phyloP scores from a whole-genome alignment of 192 early-diverging fungal genomes.

The Geranomyces michiganensis region DNA sequence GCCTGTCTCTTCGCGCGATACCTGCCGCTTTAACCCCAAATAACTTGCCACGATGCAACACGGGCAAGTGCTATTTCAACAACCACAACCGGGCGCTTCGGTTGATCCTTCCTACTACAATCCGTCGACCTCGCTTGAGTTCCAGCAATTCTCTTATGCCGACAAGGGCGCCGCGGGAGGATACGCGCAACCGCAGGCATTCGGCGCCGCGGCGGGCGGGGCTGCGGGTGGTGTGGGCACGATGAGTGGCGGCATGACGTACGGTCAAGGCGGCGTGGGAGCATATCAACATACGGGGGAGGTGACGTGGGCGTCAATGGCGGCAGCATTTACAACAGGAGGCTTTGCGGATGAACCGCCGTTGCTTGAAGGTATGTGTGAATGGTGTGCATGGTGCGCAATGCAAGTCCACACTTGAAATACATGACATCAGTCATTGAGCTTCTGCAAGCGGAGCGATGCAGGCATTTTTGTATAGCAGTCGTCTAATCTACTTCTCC shows the following conservation, averaged over 20 bases:
- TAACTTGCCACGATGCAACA: slow-evolving; percentile 7
- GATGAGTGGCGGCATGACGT: no score
- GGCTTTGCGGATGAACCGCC: slow-evolving; percentile 92
- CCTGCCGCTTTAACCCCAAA: neutral
- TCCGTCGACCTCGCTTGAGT: slow-evolving; percentile 29
- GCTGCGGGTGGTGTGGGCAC: no score
- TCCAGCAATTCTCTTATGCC: slow-evolving; percentile 36
- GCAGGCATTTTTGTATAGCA: no score
- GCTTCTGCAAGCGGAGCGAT: no score
- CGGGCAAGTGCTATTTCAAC: slow-evolving; percentile 30
- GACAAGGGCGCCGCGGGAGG: neutral
- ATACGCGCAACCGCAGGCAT: neutral
- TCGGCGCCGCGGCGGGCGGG: neutral
- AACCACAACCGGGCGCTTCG: neutral
- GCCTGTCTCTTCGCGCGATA: no score
- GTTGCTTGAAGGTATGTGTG: slow-evolving; percentile 75
- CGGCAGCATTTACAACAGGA: slow-evolving; percentile 88
- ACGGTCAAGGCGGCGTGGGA: no score
- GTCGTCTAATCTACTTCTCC: no score
- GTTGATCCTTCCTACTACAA: slow-evolving; percentile 1
- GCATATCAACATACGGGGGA: slow-evolving; percentile 13
- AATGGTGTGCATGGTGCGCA: neutral
- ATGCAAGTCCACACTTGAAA: no score
- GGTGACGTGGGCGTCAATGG: slow-evolving; percentile 40
- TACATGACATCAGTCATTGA: no score